A percentile compares a stretch with the other conserved stretches of the same genome.
Evolutionary conservation across 805 yeast genomes (phyloP).

Genomic region (Candida ascalaphidarum): DNA sequence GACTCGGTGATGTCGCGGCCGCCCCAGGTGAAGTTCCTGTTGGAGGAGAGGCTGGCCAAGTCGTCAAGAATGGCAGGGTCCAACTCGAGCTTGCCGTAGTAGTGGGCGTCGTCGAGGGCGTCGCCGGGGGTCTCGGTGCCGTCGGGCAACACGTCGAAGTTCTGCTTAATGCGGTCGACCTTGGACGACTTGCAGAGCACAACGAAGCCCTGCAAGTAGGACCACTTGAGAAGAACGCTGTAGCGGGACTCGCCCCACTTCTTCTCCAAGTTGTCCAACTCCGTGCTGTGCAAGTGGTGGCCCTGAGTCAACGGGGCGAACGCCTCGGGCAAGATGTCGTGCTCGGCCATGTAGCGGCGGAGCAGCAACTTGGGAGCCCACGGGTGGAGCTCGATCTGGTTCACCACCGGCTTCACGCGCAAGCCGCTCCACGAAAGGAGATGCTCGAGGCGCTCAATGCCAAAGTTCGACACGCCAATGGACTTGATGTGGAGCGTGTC

Average conservation of each 20-base stretch:
- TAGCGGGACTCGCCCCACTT: slow-evolving; percentile 44
- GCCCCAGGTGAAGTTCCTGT: slow-evolving; percentile 25
- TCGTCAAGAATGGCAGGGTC: slow-evolving; percentile 24
- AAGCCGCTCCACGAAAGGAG: slow-evolving; percentile 42
- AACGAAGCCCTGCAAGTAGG: slow-evolving; percentile 60
- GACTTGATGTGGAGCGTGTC: slow-evolving; percentile 49
- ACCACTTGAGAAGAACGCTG: slow-evolving; percentile 67
- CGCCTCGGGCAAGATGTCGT: slow-evolving; percentile 60
- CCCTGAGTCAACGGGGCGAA: slow-evolving; percentile 76
- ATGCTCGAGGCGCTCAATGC: slow-evolving; percentile 50
- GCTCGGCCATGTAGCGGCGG: slow-evolving; percentile 47
- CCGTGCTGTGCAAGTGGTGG: slow-evolving; percentile 45
- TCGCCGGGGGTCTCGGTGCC: slow-evolving; percentile 13
- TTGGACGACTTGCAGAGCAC: slow-evolving; percentile 63
- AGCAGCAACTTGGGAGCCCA: slow-evolving; percentile 67
- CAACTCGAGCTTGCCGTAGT: slow-evolving; percentile 32
- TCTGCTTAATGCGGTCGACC: slow-evolving; percentile 41
- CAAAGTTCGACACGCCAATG: slow-evolving; percentile 76
- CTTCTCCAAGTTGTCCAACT: slow-evolving; percentile 39
- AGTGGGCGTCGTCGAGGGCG: slow-evolving; percentile 13
- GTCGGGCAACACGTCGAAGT: slow-evolving; percentile 42
- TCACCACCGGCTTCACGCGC: slow-evolving; percentile 51
- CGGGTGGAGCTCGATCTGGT: slow-evolving; percentile 80
- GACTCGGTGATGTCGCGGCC: slow-evolving; percentile 18
- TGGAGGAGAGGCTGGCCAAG: slow-evolving; percentile 28